Percentiles rank a stretch among this genome's conserved stretches.
phyloP scores from a whole-genome alignment of 2,329 filamentous ascomycete genomes.

The Didymella segeticola region DNA sequence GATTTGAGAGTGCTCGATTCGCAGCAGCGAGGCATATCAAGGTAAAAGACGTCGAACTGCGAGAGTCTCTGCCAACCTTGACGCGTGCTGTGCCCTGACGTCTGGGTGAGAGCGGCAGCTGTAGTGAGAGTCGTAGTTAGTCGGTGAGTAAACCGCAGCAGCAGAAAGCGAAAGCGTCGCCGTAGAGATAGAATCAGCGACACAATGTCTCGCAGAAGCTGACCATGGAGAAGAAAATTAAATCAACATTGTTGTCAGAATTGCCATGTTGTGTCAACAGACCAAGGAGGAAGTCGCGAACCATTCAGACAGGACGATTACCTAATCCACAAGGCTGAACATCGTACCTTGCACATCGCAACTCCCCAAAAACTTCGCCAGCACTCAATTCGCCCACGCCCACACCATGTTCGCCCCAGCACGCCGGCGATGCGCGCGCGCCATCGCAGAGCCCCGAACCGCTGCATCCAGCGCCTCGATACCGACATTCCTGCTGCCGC shows the following conservation, averaged over 20 bases:
- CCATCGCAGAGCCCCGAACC: slow-evolving; percentile 58
- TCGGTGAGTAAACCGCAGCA: slow-evolving; percentile 9
- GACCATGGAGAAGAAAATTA: not conserved
- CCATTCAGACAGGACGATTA: slow-evolving; percentile 2
- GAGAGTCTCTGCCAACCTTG: not conserved
- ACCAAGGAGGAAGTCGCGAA: slow-evolving; percentile 10
- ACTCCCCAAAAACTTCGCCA: slow-evolving; percentile 35
- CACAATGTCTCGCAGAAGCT: not conserved
- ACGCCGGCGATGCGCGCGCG: slow-evolving; percentile 61
- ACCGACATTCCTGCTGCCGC: slow-evolving; percentile 75
- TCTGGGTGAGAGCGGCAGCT: slow-evolving; percentile 23
- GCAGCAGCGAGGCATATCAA: not conserved
- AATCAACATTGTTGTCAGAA: slow-evolving; percentile 9
- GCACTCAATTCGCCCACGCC: slow-evolving; percentile 15
- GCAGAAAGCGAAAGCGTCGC: not conserved
- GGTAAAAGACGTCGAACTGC: slow-evolving; percentile 19
- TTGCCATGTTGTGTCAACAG: not conserved
- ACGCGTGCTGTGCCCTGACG: slow-evolving; percentile 10
- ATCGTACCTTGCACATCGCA: slow-evolving; percentile 9
- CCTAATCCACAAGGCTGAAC: slow-evolving; percentile 11
- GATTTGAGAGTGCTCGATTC: not conserved
- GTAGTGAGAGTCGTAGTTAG: slow-evolving; percentile 20
- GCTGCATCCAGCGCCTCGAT: slow-evolving; percentile 60
- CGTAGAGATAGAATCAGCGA: not conserved
- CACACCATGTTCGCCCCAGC: slow-evolving; percentile 69